Conservation (phyloP, 169 alveolate genomes). For the Blepharisma undulans region DNA sequence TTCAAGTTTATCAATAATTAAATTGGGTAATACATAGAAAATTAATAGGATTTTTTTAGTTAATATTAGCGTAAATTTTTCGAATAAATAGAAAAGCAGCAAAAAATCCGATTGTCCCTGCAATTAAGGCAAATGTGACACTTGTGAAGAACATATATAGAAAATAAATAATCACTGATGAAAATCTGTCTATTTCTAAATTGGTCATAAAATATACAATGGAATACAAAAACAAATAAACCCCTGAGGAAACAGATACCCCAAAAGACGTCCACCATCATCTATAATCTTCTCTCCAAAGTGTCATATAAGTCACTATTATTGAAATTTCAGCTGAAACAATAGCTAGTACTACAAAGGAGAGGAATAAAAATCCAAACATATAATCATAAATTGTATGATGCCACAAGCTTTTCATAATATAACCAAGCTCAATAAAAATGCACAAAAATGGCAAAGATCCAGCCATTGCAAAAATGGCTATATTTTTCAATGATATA, state of each 20-base stretch:
- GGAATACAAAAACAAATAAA: slow-evolving; percentile 75
- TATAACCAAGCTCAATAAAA: slow-evolving; percentile 57
- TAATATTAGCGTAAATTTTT: slow-evolving; percentile 76
- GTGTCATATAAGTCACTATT: slow-evolving; percentile 59
- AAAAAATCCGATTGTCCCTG: slow-evolving; percentile 81
- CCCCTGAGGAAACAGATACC: slow-evolving; percentile 77
- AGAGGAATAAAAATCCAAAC: slow-evolving; percentile 73
- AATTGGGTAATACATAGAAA: no score
- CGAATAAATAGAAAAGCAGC: slow-evolving; percentile 78
- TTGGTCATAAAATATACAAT: slow-evolving; percentile 65
- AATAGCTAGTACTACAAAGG: slow-evolving; percentile 55
- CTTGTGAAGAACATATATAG: slow-evolving; percentile 78
- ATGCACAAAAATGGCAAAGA: slow-evolving; percentile 38
- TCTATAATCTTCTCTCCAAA: slow-evolving; percentile 78
- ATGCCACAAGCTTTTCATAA: slow-evolving; percentile 79
- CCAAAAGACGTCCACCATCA: slow-evolving; percentile 88
- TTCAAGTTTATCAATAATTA: not conserved
- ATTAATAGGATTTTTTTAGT: no score
- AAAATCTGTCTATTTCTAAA: slow-evolving; percentile 64
- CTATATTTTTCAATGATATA: not conserved
- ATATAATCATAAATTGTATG: slow-evolving; percentile 76
- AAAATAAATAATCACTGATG: slow-evolving; percentile 78
- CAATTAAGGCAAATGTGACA: slow-evolving; percentile 72
- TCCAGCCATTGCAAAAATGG: slow-evolving; percentile 3
- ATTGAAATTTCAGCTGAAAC: slow-evolving; percentile 71